phyloP scores from a whole-genome alignment of 2,329 filamentous ascomycete species.

The Intubia oerlemansii region DNA sequence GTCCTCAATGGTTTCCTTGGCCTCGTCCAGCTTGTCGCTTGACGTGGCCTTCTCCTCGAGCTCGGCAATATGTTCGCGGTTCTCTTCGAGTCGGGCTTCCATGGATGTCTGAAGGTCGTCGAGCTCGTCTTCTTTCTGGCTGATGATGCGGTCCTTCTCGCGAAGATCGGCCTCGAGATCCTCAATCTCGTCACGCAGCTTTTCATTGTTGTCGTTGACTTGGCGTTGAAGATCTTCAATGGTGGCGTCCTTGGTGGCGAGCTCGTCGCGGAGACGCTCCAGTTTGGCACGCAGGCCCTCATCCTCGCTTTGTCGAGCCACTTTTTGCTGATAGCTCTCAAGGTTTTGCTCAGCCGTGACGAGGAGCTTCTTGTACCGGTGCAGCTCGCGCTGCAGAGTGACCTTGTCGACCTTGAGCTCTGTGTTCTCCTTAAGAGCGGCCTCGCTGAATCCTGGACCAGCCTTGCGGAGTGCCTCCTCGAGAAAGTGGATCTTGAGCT shows the following conservation, averaged over 20 bases:
- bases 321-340: conserved; percentile 58
- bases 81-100: conserved; percentile 36
- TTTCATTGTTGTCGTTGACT: conserved; percentile 35
- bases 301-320: too few relatives aligned
- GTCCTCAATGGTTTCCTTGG: conserved; percentile 35
- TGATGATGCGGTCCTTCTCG: conserved; percentile 52
- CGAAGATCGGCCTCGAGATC: conserved; percentile 58
- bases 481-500: conserved; percentile 91
- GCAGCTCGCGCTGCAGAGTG: conserved; percentile 72
- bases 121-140: conserved; percentile 49
- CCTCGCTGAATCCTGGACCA: conserved; percentile 76
- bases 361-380: conserved; percentile 69
- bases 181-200: conserved; percentile 50
- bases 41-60: conserved; percentile 34
- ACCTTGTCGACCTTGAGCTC: conserved; percentile 86
- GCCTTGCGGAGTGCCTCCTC: conserved; percentile 76
- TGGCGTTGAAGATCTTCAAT: conserved; percentile 38
- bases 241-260: conserved; percentile 38
- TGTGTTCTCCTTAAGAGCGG: conserved; percentile 81
- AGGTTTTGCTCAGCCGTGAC: conserved; percentile 68
- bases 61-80: conserved; percentile 26
- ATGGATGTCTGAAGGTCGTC: conserved; percentile 29
- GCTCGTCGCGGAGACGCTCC: conserved; percentile 30
- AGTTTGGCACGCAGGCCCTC: conserved; percentile 43
- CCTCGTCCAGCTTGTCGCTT: conserved; percentile 30